Evolutionary conservation across 2,329 filamentous ascomycete genomes (phyloP).

Genomic region (Sporothrix mexicana): DNA sequence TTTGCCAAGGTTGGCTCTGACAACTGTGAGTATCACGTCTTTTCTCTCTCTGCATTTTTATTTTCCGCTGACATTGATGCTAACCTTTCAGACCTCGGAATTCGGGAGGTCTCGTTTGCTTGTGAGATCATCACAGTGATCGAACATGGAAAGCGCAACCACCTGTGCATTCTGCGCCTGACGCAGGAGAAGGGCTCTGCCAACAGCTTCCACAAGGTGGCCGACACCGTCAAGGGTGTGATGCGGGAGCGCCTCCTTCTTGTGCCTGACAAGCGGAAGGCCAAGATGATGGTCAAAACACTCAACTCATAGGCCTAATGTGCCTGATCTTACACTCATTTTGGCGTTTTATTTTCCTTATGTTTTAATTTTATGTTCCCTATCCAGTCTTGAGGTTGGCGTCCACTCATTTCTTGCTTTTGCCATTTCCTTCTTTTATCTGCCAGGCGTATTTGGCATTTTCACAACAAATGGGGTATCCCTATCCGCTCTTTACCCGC

Average conservation of each 20-base stretch:
- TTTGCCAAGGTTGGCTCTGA: constrained; percentile 75
- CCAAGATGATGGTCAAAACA: constrained; percentile 76
- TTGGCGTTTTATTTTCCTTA: not conserved
- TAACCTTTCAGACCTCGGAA: constrained; percentile 63
- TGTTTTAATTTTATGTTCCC: not conserved
- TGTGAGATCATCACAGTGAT: constrained; percentile 88
- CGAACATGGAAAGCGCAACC: constrained; percentile 78
- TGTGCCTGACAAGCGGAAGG: constrained; percentile 69
- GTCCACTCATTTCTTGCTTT: not conserved
- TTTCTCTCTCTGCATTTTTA: not conserved
- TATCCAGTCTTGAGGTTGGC: not conserved
- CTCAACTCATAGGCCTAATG: constrained; percentile 55
- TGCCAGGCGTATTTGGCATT: not conserved
- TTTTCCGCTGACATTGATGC: not conserved
- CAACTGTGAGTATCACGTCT: constrained; percentile 71
- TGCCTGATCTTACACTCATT: not conserved
- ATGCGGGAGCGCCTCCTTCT: constrained; percentile 70
- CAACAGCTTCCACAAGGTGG: constrained; percentile 83
- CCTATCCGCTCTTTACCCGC: not conserved
- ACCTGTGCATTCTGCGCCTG: constrained; percentile 81
- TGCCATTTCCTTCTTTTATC: not conserved
- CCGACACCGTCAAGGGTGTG: constrained; percentile 74
- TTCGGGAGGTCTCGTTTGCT: constrained; percentile 88
- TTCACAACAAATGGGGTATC: not conserved
- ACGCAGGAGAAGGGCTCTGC: constrained; percentile 91